Conservation (phyloP, 768 basidiomycete species). For the Hypholoma fasciculare region DNA sequence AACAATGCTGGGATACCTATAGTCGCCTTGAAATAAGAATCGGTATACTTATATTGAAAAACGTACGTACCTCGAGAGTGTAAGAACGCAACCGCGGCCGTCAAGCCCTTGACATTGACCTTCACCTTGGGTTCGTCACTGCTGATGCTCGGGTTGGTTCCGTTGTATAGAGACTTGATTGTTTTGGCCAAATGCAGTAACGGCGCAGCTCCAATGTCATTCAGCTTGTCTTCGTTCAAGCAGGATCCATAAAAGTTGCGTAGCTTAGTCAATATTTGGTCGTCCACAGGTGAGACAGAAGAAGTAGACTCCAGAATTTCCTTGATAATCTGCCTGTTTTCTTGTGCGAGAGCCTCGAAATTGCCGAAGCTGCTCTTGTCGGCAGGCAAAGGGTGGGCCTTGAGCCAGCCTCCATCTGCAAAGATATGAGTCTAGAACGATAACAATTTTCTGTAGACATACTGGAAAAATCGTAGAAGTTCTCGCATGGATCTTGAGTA, state of each 20-base stretch:
- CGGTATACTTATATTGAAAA: not conserved
- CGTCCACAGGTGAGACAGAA: conserved; percentile 29
- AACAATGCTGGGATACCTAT: conserved; percentile 79
- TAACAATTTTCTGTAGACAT: conserved; percentile 30
- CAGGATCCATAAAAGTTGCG: conserved; percentile 80
- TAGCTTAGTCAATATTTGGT: conserved; percentile 67
- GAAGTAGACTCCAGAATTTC: conserved; percentile 61
- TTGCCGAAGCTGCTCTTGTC: conserved; percentile 75
- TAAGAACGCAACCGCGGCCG: conserved; percentile 80
- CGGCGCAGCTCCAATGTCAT: conserved; percentile 72
- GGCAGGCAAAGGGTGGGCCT: conserved; percentile 79
- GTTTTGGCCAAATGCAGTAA: conserved; percentile 65
- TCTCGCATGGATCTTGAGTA: conserved; percentile 89
- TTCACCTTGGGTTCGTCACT: conserved; percentile 4
- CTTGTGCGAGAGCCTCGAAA: conserved; percentile 69
- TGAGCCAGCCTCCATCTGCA: conserved; percentile 87
- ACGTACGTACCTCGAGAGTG: conserved; percentile 71
- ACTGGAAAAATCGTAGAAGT: conserved; percentile 95
- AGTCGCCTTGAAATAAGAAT: not conserved
- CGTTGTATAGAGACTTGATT: conserved; percentile 59
- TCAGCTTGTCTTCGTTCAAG: conserved; percentile 73
- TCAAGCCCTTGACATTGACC: conserved; percentile 57
- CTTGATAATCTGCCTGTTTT: conserved; percentile 79
- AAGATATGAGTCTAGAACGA: not conserved
- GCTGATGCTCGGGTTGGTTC: conserved; percentile 43